Evolutionary conservation across 2,329 filamentous ascomycete genomes (phyloP).

Genomic region (Ceratocystis colombiana): DNA sequence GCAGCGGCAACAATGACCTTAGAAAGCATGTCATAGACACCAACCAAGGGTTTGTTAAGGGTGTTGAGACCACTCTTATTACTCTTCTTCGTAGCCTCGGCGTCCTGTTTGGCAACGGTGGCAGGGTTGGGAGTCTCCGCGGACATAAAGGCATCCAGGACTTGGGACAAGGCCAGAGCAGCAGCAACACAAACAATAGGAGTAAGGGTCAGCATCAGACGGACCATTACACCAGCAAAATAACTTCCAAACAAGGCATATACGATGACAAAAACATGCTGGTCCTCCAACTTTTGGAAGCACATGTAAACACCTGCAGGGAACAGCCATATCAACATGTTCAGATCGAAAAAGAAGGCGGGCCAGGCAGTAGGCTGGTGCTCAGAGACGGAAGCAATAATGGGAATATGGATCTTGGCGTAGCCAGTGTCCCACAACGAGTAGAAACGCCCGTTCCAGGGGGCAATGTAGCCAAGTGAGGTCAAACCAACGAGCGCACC

Average conservation of each 20-base stretch:
- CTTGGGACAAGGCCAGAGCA: slow-evolving; percentile 74
- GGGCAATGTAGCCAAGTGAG: slow-evolving; percentile 81
- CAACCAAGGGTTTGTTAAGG: slow-evolving; percentile 62
- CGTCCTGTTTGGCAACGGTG: slow-evolving; percentile 40
- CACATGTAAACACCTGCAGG: slow-evolving; percentile 96
- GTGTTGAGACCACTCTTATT: slow-evolving; percentile 53
- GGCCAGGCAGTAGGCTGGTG: slow-evolving; percentile 99
- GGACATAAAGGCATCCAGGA: slow-evolving; percentile 77
- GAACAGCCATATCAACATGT: slow-evolving; percentile 98
- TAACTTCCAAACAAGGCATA: slow-evolving; percentile 96
- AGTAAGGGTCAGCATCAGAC: slow-evolving; percentile 93
- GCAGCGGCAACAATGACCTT: slow-evolving; percentile 66
- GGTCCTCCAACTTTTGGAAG: slow-evolving; percentile 85
- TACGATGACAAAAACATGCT: slow-evolving; percentile 96
- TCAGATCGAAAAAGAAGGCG: slow-evolving; percentile 97
- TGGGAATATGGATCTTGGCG: slow-evolving; percentile 98
- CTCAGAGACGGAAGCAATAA: slow-evolving; percentile 98
- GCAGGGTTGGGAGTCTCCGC: slow-evolving; percentile 47
- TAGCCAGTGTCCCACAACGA: slow-evolving; percentile 98
- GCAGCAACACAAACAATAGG: slow-evolving; percentile 93
- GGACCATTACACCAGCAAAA: slow-evolving; percentile 98
- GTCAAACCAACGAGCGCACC: slow-evolving; percentile 76
- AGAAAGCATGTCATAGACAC: slow-evolving; percentile 71
- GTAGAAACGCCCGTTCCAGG: slow-evolving; percentile 98
- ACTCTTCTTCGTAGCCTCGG: slow-evolving; percentile 48